phyloP scores from a whole-genome alignment of 495 filamentous ascomycete species.

The Friedmanniomyces simplex region DNA sequence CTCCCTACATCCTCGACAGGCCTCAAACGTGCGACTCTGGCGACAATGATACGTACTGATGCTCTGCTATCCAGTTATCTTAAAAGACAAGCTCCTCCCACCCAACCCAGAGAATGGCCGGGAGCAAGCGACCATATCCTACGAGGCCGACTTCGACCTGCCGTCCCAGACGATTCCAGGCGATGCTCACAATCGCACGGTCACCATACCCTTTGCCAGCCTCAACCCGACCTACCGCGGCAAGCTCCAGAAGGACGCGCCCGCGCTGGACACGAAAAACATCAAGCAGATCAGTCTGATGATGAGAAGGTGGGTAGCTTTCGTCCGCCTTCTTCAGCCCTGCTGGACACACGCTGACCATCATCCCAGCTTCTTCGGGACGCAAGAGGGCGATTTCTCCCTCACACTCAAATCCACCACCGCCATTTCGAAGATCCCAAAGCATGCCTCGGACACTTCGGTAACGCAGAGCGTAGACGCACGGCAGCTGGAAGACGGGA shows the following conservation, averaged over 20 bases:
- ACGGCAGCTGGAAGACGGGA: background rate
- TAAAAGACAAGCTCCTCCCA: slow-evolving; percentile 56
- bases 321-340: no score
- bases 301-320: slow-evolving; percentile 62
- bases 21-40: no score
- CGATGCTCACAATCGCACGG: slow-evolving; percentile 12
- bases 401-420: slow-evolving; percentile 46
- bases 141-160: slow-evolving; percentile 44
- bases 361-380: slow-evolving; percentile 56
- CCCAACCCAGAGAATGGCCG: slow-evolving; percentile 46
- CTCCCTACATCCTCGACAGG: background rate
- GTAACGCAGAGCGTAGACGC: background rate
- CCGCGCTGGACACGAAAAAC: slow-evolving; percentile 42
- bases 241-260: slow-evolving; percentile 44
- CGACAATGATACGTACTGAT: background rate
- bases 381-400: slow-evolving; percentile 58
- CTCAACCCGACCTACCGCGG: slow-evolving; percentile 67
- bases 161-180: slow-evolving; percentile 7
- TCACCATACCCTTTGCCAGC: slow-evolving; percentile 48
- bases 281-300: slow-evolving; percentile 63
- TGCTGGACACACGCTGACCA: background rate
- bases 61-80: slow-evolving; percentile 38
- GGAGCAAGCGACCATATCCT: slow-evolving; percentile 50
- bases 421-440: slow-evolving; percentile 24
- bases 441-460: background rate